Evolutionary conservation across 345 rosid genomes (phyloP).

Genomic region (Corymbia maculata): DNA sequence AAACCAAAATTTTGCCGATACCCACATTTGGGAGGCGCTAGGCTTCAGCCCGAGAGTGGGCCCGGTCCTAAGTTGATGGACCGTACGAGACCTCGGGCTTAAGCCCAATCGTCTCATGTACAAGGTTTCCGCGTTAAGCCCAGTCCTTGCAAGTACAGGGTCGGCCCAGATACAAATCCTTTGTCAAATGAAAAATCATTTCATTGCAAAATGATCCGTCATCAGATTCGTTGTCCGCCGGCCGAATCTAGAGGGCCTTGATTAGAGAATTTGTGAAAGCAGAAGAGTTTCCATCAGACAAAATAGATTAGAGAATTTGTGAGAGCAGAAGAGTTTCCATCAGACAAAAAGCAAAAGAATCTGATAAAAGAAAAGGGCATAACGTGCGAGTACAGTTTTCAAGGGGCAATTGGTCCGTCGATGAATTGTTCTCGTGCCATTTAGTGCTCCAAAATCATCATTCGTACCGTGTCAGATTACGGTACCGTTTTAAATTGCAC

Average conservation of each 20-base stretch:
- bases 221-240: not conserved
- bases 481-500: not conserved
- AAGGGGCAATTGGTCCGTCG: too few relatives aligned
- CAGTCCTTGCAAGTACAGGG: not conserved
- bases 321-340: not conserved
- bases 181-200: not conserved
- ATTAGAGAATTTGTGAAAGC: not conserved
- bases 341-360: not conserved
- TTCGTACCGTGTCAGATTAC: not conserved
- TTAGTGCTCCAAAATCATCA: not conserved
- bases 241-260: not conserved
- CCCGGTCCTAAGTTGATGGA: not conserved
- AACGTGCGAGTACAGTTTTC: not conserved
- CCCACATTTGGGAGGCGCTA: not conserved
- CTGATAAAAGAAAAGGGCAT: not conserved
- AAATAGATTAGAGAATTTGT: not conserved
- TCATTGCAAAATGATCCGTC: not conserved
- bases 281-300: not conserved
- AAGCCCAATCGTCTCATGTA: not conserved
- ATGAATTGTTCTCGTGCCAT: not conserved
- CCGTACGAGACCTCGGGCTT: not conserved
- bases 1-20: not conserved
- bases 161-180: not conserved
- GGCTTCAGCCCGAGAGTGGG: not conserved
- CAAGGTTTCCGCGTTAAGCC: not conserved